Evolutionary conservation across 805 yeast species (phyloP), one percentile per base, ranked within the genome.

Genomic region (Spathaspora arborariae): DNA sequence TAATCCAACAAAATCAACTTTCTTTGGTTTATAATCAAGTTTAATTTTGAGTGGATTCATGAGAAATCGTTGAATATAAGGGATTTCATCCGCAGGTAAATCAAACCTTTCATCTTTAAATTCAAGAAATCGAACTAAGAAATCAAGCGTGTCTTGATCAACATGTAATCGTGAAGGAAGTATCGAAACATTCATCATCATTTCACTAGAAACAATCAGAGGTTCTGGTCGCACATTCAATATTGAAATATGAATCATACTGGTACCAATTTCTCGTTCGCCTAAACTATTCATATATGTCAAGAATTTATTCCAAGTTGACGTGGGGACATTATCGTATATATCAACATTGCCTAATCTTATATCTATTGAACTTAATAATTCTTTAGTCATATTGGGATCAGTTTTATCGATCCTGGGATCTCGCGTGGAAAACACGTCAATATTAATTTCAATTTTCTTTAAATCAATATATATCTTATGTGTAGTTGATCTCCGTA

Each of bases 71-170:
- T 87, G 89, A 40, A 90, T 73, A 57, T 79, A 91, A 1, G 80
- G 57, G 5, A 79, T 75, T 48, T 85, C 94, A 39, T 84, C 89
- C 20, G 75, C 74, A n/a, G 81, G 74, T 13, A 86, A 66, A 3
- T 76, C 76, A 59, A 87, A 86, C 48, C 94, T 65, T 1, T 68
- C 54, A 56, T 88, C 96, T 57, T 80, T 84, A 60, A 94, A 94
- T 49, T 83, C 90, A 27, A 85, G 80, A 65, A 89, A 94, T 33
- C 97, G 70, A 0, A 81, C 79, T 26, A 90, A 55, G 53, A 92
- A 91, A 46, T 90, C 97, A 16, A 90, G 70, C 0, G 97, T 88
- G 57, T 92, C 98, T 62, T 94, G 99, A 63, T 94, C 98, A 39
- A 94, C 81, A 60, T 88, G 89, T 13, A 94, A 63, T 44, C 96